Percentiles rank a stretch among this genome's conserved stretches.
These are phyloP conservation scores for Pisolithus sp. DNA, from an alignment of 768 basidiomycete species.

Conservation along the genomic window DNA sequence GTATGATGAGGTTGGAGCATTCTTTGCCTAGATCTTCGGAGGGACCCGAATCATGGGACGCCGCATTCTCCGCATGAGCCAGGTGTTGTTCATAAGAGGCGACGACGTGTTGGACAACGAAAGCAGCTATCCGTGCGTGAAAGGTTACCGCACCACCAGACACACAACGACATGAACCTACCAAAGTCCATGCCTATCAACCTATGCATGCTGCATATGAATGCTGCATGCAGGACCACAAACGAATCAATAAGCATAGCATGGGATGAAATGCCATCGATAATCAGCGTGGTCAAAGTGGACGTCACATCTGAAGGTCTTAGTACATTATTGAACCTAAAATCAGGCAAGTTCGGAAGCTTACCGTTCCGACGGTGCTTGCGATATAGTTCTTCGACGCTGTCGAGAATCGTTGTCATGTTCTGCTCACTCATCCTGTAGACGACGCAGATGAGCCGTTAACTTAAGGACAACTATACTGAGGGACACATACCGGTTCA, in stretches of 20 bases:
- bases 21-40: constrained; percentile 66
- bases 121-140: constrained; percentile 50
- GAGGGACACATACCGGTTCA: constrained; percentile 60
- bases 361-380: constrained; percentile 72
- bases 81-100: constrained; percentile 60
- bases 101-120: constrained; percentile 72
- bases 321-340: constrained; percentile 5
- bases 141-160: background rate
- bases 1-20: constrained; percentile 77
- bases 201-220: constrained; percentile 76
- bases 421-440: constrained; percentile 87
- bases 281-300: constrained; percentile 66
- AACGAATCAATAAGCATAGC: constrained; percentile 82
- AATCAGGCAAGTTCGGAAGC: constrained; percentile 8
- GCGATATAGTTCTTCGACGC: constrained; percentile 72
- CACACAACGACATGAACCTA: constrained; percentile 29
- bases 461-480: background rate
- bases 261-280: constrained; percentile 74
- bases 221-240: constrained; percentile 80
- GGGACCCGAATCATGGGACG: constrained; percentile 11
- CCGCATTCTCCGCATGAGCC: constrained; percentile 21
- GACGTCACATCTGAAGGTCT: constrained; percentile 66
- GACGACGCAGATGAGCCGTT: background rate
- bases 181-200: constrained; percentile 85
- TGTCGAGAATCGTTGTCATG: constrained; percentile 64